phyloP scores from a whole-genome alignment of 148 eudicot species.

The Polygonum maritimum region DNA sequence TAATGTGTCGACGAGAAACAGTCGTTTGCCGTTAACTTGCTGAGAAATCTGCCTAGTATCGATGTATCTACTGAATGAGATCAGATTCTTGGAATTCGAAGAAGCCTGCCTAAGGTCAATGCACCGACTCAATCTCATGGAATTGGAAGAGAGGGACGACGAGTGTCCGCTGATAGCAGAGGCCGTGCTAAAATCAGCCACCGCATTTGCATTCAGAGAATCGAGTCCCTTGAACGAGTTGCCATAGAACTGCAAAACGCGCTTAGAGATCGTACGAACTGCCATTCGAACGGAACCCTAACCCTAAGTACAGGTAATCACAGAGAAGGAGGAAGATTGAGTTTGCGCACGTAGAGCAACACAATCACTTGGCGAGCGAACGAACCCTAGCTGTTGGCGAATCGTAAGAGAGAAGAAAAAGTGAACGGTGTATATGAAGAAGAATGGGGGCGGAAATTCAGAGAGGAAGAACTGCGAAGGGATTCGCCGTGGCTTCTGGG shows the following conservation, averaged over 20 bases:
- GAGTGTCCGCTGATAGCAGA: constrained; percentile 10
- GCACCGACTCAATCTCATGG: background rate
- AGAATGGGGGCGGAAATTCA: background rate
- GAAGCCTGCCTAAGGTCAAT: background rate
- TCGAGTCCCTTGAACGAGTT: constrained; percentile 10
- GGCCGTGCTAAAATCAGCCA: constrained; percentile 3
- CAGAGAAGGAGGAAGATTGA: background rate
- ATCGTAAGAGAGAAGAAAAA: background rate
- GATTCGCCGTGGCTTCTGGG: background rate
- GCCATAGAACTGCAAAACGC: constrained; percentile 11
- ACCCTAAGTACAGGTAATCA: too few species aligned
- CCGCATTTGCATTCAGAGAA: background rate
- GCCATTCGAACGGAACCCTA: constrained; percentile 24
- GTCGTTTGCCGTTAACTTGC: constrained; percentile 42
- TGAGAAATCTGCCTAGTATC: constrained; percentile 38
- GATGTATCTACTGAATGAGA: constrained; percentile 11
- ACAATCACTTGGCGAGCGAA: background rate
- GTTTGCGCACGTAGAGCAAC: background rate
- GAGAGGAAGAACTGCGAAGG: background rate
- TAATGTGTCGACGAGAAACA: constrained; percentile 78
- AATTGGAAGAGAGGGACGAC: constrained; percentile 8
- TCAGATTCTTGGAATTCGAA: background rate
- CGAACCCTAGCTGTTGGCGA: background rate
- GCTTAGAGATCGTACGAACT: constrained; percentile 35
- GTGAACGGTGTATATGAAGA: background rate